Percentiles rank a stretch among this genome's conserved stretches.
These are phyloP conservation scores for Pseudopyrenochaeta lycopersici DNA, from an alignment of 2,329 filamentous ascomycete species.

Conservation along the genomic window DNA sequence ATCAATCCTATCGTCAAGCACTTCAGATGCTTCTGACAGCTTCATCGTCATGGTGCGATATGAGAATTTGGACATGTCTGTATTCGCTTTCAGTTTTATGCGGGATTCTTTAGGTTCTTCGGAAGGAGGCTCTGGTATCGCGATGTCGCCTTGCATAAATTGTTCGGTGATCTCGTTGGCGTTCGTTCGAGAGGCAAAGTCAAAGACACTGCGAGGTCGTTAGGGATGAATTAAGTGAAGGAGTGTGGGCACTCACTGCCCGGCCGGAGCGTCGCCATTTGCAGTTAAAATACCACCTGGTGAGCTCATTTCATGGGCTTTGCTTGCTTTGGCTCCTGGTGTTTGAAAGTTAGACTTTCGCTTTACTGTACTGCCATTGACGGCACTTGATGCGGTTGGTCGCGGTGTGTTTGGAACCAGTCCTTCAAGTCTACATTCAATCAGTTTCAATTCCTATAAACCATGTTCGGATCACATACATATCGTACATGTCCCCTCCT, in stretches of 20 bases:
- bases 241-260: conserved; percentile 47
- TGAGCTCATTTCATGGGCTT: conserved; percentile 57
- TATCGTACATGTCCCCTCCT: conserved; percentile 78
- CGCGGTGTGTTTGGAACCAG: conserved; percentile 57
- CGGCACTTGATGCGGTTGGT: conserved; percentile 49
- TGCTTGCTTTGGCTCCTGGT: conserved; percentile 56
- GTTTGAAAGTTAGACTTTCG: conserved; percentile 63
- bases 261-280: conserved; percentile 45
- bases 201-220: conserved; percentile 57
- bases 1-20: conserved; percentile 94
- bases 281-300: conserved; percentile 53
- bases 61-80: conserved; percentile 86
- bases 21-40: conserved; percentile 87
- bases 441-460: conserved; percentile 10
- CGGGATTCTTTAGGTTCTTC: conserved; percentile 78
- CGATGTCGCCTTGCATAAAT: conserved; percentile 76
- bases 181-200: conserved; percentile 80
- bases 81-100: conserved; percentile 84
- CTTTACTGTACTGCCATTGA: conserved; percentile 60
- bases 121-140: conserved; percentile 72
- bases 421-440: conserved; percentile 55
- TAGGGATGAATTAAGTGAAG: conserved; percentile 3
- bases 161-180: conserved; percentile 84
- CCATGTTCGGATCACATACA: conserved; percentile 59
- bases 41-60: conserved; percentile 98